Base-by-base conservation (phyloP, 1,139 yeast species). In the Nematodospora anomalae region DNA sequence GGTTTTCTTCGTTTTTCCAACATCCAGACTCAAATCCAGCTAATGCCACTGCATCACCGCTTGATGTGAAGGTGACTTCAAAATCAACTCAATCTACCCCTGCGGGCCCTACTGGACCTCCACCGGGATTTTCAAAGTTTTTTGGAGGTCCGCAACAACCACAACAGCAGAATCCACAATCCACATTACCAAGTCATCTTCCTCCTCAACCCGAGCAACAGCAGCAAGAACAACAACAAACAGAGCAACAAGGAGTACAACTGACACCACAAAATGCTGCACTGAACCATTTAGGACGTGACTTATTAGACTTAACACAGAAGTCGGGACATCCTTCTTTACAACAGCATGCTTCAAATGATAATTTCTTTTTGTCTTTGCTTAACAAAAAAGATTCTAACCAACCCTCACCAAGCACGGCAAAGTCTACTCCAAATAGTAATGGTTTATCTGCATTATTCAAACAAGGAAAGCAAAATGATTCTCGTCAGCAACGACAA, bases 301-400 rank as follows among this genome's bases (percentile, higher is more conserved):
- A 32, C 3, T 33, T 32, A n/a, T 33, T 32, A 9, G 28, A 11
- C 28, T 37, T 35, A n/a, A 30, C 37, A 6, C 37, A 37, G 36
- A 33, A 37, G 30, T 26, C 28, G 29, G 28, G 33, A 44, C 36
- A 34, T 14, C 27, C 28, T 22, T 31, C 22, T 6, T 36, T 18
- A 16, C 50, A 53, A n/a, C 34, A 33, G 10, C 26, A 30, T 16
- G 25, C 36, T 8, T 35, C 43, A 3, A 74, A 74, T 46, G 81
- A 76, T 42, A 60, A 74, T 4, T 79, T 79, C 45, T 76, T 79
- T 53, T 64, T 72, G 63, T 74, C 83, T 0, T 59, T 79, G 39
- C 55, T 78, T 51, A 63, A 61, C 32, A 76, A 71, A 48, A 56
- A 60, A 33, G 62, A 54, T 30, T 11, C 37, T 8, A 30, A 20